Evolutionary conservation across 306 rosid species (phyloP).

Genomic region (Oemleria cerasiformis): DNA sequence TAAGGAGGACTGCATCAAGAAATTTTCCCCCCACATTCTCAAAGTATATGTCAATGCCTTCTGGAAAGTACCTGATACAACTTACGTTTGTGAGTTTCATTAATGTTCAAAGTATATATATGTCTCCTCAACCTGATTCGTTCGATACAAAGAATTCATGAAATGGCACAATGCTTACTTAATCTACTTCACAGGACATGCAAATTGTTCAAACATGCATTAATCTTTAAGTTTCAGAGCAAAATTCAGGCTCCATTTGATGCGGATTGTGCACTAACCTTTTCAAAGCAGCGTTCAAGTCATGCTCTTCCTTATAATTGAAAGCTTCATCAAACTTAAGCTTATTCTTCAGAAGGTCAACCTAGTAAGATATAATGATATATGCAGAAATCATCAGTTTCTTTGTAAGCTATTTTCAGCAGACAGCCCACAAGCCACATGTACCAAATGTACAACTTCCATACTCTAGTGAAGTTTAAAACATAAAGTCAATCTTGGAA

Average conservation of each 20-base stretch:
- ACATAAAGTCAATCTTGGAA: background rate
- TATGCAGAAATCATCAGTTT: background rate
- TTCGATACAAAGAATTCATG: too few relatives aligned
- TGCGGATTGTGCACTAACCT: slow-evolving; percentile 25
- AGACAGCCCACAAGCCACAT: background rate
- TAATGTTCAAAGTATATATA: too few relatives aligned
- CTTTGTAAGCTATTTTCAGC: background rate
- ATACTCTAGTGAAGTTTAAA: background rate
- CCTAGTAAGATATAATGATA: slow-evolving; percentile 16
- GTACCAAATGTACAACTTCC: background rate
- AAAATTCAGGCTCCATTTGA: background rate
- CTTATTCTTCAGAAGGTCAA: slow-evolving; percentile 44
- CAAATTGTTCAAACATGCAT: background rate
- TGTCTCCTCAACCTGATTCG: too few relatives aligned
- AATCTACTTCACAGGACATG: background rate
- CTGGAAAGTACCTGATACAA: slow-evolving; percentile 20
- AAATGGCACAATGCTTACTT: too few relatives aligned
- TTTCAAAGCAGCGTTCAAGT: slow-evolving; percentile 48
- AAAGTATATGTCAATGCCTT: slow-evolving; percentile 25
- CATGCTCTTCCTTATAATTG: slow-evolving; percentile 61
- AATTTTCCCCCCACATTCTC: slow-evolving; percentile 12
- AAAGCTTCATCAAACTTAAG: slow-evolving; percentile 53
- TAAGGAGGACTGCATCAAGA: slow-evolving; percentile 15
- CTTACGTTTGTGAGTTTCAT: background rate
- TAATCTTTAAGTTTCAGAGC: background rate